Evolutionary conservation across 306 rosid species (phyloP).

Genomic region (Prunus kanzakura): DNA sequence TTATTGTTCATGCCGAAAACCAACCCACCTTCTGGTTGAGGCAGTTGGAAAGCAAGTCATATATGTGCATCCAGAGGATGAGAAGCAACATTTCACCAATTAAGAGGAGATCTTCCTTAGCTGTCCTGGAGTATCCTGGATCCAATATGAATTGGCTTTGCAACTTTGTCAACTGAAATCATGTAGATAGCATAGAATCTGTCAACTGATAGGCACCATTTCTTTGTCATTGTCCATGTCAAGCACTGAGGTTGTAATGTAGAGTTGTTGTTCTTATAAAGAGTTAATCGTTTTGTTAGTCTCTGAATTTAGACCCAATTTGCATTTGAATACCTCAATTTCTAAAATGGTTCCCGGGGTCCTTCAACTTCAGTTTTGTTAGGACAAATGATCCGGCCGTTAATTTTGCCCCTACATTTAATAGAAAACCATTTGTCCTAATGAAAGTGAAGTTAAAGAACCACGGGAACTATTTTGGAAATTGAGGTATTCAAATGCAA

Average conservation of each 20-base stretch:
- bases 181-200: slow-evolving; percentile 31
- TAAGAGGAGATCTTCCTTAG: slow-evolving; percentile 3
- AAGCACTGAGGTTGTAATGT: slow-evolving; percentile 1
- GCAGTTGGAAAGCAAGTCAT: slow-evolving; percentile 6
- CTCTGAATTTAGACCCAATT: too few relatives aligned
- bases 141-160: slow-evolving; percentile 26
- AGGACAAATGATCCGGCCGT: too few relatives aligned
- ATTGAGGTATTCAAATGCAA: too few relatives aligned
- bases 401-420: too few relatives aligned
- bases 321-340: too few relatives aligned
- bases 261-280: neutral
- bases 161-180: slow-evolving; percentile 27
- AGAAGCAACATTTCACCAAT: slow-evolving; percentile 5
- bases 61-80: neutral
- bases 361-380: too few relatives aligned
- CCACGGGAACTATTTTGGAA: too few relatives aligned
- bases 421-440: too few relatives aligned
- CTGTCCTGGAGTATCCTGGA: slow-evolving; percentile 20
- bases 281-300: too few relatives aligned
- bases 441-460: too few relatives aligned
- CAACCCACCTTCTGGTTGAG: slow-evolving; percentile 16
- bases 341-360: too few relatives aligned
- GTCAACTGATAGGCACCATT: slow-evolving; percentile 11
- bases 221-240: slow-evolving; percentile 16
- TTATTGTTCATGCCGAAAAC: slow-evolving; percentile 20